These are phyloP conservation scores for Dioscorea dumetorum DNA, from an alignment of 106 monocot genomes.

Conservation along the genomic window DNA sequence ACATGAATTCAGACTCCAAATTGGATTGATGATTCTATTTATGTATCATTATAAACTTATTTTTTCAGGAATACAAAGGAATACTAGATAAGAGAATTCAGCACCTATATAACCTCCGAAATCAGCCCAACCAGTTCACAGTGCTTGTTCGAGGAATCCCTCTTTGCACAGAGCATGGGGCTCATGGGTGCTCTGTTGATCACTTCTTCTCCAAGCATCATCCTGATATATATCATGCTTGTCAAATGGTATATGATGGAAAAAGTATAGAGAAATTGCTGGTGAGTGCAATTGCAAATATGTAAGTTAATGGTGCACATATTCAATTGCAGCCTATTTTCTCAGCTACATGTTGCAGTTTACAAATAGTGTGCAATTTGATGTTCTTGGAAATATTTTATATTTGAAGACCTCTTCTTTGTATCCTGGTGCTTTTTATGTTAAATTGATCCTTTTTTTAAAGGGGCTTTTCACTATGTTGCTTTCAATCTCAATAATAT, in stretches of 20 bases:
- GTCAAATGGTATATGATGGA: slow-evolving; percentile 49
- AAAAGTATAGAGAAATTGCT: slow-evolving; percentile 35
- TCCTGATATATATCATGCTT: slow-evolving; percentile 39
- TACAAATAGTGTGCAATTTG: too few relatives aligned
- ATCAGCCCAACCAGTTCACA: slow-evolving; percentile 52
- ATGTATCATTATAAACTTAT: too few relatives aligned
- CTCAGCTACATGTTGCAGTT: too few relatives aligned
- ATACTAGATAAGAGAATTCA: slow-evolving; percentile 31
- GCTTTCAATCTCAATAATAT: too few relatives aligned
- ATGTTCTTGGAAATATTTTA: too few relatives aligned
- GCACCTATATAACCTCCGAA: slow-evolving; percentile 30
- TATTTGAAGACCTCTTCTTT: too few relatives aligned
- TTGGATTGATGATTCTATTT: background rate
- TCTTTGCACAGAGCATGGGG: slow-evolving; percentile 46
- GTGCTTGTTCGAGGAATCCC: slow-evolving; percentile 71
- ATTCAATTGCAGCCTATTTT: too few relatives aligned
- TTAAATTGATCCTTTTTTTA: too few relatives aligned
- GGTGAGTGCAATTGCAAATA: slow-evolving; percentile 10
- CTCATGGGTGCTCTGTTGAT: slow-evolving; percentile 55
- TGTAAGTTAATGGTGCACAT: too few relatives aligned
- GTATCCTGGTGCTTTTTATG: too few relatives aligned
- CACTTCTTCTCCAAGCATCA: slow-evolving; percentile 81
- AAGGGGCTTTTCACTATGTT: too few relatives aligned
- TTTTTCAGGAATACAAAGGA: slow-evolving; percentile 45
- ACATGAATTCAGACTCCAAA: too few relatives aligned